These are phyloP conservation scores for Fusarium poae DNA, from an alignment of 2,329 filamentous ascomycete species.

Conservation along the genomic window DNA sequence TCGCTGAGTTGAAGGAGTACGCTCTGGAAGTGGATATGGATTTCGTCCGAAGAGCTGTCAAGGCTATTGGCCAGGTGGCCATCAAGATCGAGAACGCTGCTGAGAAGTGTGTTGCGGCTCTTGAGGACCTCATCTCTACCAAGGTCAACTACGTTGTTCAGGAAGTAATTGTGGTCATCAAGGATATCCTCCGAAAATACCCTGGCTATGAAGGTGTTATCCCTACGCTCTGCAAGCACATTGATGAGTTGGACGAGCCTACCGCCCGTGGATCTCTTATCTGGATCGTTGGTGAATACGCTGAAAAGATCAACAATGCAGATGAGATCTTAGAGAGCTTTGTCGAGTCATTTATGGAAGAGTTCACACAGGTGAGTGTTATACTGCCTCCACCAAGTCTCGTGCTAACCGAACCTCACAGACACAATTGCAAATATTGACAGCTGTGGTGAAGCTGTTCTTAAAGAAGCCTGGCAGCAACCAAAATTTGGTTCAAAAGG, in stretches of 20 bases:
- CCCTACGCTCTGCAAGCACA: slow-evolving; percentile 93
- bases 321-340: slow-evolving; percentile 92
- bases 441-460: slow-evolving; percentile 96
- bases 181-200: slow-evolving; percentile 97
- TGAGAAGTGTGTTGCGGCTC: slow-evolving; percentile 93
- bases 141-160: slow-evolving; percentile 99
- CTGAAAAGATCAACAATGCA: slow-evolving; percentile 99
- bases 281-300: slow-evolving; percentile 99
- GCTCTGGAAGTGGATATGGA: slow-evolving; percentile 99
- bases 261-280: slow-evolving; percentile 91
- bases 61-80: slow-evolving; percentile 96
- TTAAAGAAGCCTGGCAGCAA: slow-evolving; percentile 95
- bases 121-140: slow-evolving; percentile 93
- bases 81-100: slow-evolving; percentile 98
- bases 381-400: not conserved
- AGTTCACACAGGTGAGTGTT: slow-evolving; percentile 85
- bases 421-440: slow-evolving; percentile 98
- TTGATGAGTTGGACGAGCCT: slow-evolving; percentile 96
- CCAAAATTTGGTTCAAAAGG: slow-evolving; percentile 92
- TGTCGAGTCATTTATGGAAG: slow-evolving; percentile 93
- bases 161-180: slow-evolving; percentile 98
- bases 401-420: slow-evolving; percentile 54
- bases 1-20: slow-evolving; percentile 96
- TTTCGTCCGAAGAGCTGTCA: slow-evolving; percentile 93
- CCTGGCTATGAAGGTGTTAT: slow-evolving; percentile 98